A percentile compares a stretch with the other conserved stretches of the same genome.
These are phyloP conservation scores for Byssoonygena ceratinophila DNA, from an alignment of 2,329 filamentous ascomycete species.

Conservation along the genomic window DNA sequence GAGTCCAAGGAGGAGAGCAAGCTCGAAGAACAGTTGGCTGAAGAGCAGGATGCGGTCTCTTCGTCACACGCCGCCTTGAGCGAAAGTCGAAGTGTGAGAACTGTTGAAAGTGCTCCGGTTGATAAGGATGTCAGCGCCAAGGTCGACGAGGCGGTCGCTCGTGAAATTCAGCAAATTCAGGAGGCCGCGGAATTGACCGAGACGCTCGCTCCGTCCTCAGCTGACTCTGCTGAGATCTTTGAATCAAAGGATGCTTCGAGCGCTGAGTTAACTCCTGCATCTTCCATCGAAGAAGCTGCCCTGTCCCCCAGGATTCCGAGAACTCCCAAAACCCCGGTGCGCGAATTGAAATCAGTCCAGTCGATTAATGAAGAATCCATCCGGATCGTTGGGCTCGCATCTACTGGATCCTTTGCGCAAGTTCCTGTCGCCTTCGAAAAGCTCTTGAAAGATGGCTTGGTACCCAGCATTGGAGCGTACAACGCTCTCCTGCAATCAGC, in stretches of 20 bases:
- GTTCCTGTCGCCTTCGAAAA: slow-evolving; percentile 85
- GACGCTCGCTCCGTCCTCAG: slow-evolving; percentile 25
- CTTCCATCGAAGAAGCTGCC: slow-evolving; percentile 28
- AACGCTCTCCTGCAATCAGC: slow-evolving; percentile 79
- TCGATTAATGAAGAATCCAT: slow-evolving; percentile 59
- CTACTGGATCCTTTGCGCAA: slow-evolving; percentile 65
- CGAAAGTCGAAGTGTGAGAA: slow-evolving; percentile 52
- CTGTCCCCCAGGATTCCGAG: slow-evolving; percentile 22
- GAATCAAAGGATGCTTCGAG: slow-evolving; percentile 16
- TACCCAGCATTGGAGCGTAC: slow-evolving; percentile 77
- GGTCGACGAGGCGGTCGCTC: slow-evolving; percentile 72
- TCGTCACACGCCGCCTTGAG: slow-evolving; percentile 42
- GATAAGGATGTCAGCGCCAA: slow-evolving; percentile 53
- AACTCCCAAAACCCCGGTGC: slow-evolving; percentile 45
- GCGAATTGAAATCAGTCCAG: slow-evolving; percentile 42
- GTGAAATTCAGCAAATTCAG: slow-evolving; percentile 56
- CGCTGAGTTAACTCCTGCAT: slow-evolving; percentile 20
- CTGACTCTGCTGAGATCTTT: slow-evolving; percentile 18
- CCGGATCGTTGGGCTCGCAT: slow-evolving; percentile 63
- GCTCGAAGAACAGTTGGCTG: slow-evolving; percentile 17
- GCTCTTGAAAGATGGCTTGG: slow-evolving; percentile 71
- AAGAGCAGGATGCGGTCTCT: slow-evolving; percentile 14
- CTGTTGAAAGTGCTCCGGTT: slow-evolving; percentile 41
- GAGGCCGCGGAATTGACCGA: slow-evolving; percentile 42
- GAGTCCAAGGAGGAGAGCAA: slow-evolving; percentile 26